phyloP scores from a whole-genome alignment of 306 rosid species.

The Carpinus fangiana region DNA sequence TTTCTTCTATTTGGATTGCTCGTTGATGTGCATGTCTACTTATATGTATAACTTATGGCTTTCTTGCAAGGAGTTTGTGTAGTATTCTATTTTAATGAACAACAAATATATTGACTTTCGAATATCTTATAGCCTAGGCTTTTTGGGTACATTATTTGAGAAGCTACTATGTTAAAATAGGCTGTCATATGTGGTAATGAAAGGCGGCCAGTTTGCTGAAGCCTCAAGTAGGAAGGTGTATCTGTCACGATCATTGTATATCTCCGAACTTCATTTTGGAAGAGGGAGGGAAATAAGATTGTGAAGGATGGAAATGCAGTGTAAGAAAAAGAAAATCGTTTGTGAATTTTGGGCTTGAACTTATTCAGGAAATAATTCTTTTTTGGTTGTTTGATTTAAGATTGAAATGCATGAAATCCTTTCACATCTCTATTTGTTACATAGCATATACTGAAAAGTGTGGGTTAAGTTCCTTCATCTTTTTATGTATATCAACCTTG shows the following conservation, averaged over 20 bases:
- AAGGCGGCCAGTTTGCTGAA: not conserved
- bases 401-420: not conserved
- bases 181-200: not conserved
- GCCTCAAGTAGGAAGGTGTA: not conserved
- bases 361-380: not conserved
- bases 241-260: not conserved
- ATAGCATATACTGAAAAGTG: not conserved
- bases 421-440: not conserved
- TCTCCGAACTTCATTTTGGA: not conserved
- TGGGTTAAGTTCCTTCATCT: not conserved
- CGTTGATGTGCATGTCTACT: constrained; percentile 1
- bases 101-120: not conserved
- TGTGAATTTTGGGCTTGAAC: not conserved
- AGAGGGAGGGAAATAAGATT: not conserved
- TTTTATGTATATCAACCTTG: not conserved
- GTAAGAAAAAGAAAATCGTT: not conserved
- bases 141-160: not conserved
- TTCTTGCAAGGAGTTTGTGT: constrained; percentile 23
- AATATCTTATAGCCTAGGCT: not conserved
- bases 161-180: not conserved
- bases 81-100: not conserved
- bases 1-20: constrained; percentile 18
- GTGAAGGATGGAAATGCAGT: not conserved
- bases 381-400: not conserved
- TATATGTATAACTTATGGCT: not conserved